Evolutionary conservation across 495 filamentous ascomycete species (phyloP), one percentile per base, ranked within the genome.

Genomic region (Collariella sp.): DNA sequence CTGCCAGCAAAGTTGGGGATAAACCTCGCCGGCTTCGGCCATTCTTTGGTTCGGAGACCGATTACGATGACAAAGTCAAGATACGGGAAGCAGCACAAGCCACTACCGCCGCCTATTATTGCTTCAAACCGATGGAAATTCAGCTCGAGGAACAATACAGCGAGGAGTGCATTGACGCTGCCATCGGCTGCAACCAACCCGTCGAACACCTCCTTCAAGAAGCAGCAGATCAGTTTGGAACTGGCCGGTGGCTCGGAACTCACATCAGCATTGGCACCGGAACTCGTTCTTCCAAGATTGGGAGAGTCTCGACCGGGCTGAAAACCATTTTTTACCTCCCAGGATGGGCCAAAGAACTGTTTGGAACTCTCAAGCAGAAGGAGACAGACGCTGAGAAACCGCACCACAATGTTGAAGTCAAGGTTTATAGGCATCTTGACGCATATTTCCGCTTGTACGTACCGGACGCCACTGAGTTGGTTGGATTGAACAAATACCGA

Each of bases 401-500:
- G 3, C 49, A 58, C 20, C 15, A 22, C 26, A 23, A 16, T 1
- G 16, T 54, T 10, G 7, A 50, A 13, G 31, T 13, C 9, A 39
- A 31, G 7, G 24, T 64, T 3, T n/a, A n/a, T 4, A 29, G 18
- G 3, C 29, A 31, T 22, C 10, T 35, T 0, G 24, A 51, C 19
- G 44, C 61, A 31, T 61, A 58, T 18, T 61, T 61, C 24, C 61
- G 61, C 33, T 64, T 64, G 44, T 58, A 45, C 24, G 55, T 61
- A n/a, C 51, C 54, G 1, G 86, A 89, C 63, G 89, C 86, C 45
- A 88, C 89, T 22, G 91, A 90, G 70, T 76, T 89, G 12, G 88
- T 94, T 20, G 13, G 29, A 0, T 43, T 64, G 13, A 7, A 26
- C 15, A 19, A 55, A 9, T 61, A 59, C 26, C 47, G 22, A 22